Base-by-base conservation (phyloP, 495 filamentous ascomycete species). In the Daldinia bambusicola region DNA sequence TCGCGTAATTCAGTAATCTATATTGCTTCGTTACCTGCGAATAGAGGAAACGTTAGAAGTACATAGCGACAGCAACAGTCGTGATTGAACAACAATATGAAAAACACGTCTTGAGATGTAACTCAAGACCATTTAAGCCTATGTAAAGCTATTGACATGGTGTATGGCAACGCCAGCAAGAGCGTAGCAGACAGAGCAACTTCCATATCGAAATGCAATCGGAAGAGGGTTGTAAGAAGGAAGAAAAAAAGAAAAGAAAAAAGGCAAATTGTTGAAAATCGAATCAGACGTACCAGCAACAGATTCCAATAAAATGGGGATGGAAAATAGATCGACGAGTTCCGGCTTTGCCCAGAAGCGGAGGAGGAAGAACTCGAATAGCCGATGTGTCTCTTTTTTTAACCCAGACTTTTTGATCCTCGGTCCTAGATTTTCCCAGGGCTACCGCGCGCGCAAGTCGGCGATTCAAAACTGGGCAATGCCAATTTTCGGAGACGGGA, bases 281-380 rank as follows among this genome's bases (percentile, higher is more conserved):
- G 37, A 14, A 63, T 45, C 34, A 45, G 18, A 74, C 71, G 57
- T 74, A 70, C 67, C 71, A 64, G 66, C 59, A 67, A 64, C 67
- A 62, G 61, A 55, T 70, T 52, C 64, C 63, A 63, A 67, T 36
- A 34, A 36, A 61, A 74, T 74, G 71, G 71, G 71, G 71, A 74
- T 74, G 71, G 71, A 74, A 70, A 74, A 74, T 74, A 67, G 71
- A 74, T 71, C 62, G 59, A 74, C 45, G 71, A 57, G 55, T 70
- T 71, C 71, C 71, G 71, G 59, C 55, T 74, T 70, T 67, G 71
- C 71, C 71, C 66, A 74, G 63, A 63, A 67, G 53, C 74, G 75
- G 75, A 74, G 65, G 70, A 75, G 75, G 73, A 77, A 77, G 70
- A 77, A 77, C 74, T 51, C 64, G 70, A 74, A 74, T 41, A 59